phyloP scores from a whole-genome alignment of 345 rosid species.

The Clarkia xantiana region DNA sequence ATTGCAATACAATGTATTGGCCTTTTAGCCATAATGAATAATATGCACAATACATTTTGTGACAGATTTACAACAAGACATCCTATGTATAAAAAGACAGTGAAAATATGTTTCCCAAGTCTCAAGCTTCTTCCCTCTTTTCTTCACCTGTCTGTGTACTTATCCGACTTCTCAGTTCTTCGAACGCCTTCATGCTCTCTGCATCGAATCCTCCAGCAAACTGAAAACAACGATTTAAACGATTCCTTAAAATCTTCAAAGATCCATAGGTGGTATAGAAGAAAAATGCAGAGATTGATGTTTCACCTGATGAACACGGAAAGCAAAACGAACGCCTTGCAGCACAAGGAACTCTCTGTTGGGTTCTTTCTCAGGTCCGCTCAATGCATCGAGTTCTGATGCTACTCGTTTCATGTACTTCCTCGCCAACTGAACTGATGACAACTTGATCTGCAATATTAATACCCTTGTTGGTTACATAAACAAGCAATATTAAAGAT shows the following conservation, averaged over 20 bases:
- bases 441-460: constrained; percentile 80
- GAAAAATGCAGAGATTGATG: too few species aligned
- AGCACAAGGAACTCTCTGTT: constrained; percentile 83
- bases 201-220: constrained; percentile 98
- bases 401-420: constrained; percentile 94
- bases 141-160: constrained; percentile 35
- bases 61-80: too few species aligned
- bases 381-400: constrained; percentile 63
- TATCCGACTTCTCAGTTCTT: constrained; percentile 70
- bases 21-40: too few species aligned
- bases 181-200: constrained; percentile 97
- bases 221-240: constrained; percentile 41
- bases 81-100: too few species aligned
- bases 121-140: constrained; percentile 20
- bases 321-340: constrained; percentile 92
- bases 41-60: too few species aligned
- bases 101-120: background rate
- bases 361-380: constrained; percentile 78
- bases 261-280: too few species aligned
- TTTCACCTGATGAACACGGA: constrained; percentile 89
- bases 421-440: constrained; percentile 85
- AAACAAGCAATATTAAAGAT: too few species aligned
- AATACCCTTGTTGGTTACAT: too few species aligned
- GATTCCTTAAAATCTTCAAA: too few species aligned
- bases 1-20: too few species aligned